Base-by-base conservation (phyloP, 2,329 filamentous ascomycete species). In the Curvularia verruculosa region DNA sequence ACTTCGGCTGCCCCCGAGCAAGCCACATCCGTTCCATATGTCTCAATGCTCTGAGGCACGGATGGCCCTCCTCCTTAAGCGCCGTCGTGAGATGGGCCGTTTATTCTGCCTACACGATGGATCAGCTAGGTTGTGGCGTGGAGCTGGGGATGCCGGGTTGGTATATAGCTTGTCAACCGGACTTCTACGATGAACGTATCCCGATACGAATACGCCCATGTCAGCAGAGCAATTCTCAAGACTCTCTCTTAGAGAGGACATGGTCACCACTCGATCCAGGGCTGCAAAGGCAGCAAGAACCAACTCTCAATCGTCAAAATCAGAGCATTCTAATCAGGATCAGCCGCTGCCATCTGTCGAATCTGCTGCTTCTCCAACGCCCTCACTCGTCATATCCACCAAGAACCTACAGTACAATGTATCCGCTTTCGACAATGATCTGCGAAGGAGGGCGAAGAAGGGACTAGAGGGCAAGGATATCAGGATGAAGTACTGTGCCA, bases 181-280 rank as follows among this genome's bases (percentile, higher is more conserved):
- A 52, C 58, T 55, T 56, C 52, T 37, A 58, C 49, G 49, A 59
- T 59, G 43, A 47, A 55, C 61, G 37, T 46, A 66, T 41, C 53
- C 49, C 59, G 55, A 52, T 48, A 52, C 49, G 55, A 63, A 55
- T 56, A 19, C 49, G 59, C 69, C 69, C 68, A 75, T 76, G 74
- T 74, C 73, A 59, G 71, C 64, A 46, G 73, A 76, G 66, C 68
- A 69, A 49, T 70, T 76, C 44, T 73, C 71, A 37, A 72, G 71
- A 59, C 70, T 76, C 58, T 72, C 72, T 56, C 63, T 76, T n/a
- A 66, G 65, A 58, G 72, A 74, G 60, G 64, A 61, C 23, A 76
- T 76, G 74, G 73, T 76, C 59, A 76, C 69, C 47, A 75, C 74
- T 68, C 70, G 73, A 61, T 68, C 73, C 59, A 63, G 69, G 48